phyloP scores from a whole-genome alignment of 2,329 filamentous ascomycete genomes.

The Bipolaris cookei region DNA sequence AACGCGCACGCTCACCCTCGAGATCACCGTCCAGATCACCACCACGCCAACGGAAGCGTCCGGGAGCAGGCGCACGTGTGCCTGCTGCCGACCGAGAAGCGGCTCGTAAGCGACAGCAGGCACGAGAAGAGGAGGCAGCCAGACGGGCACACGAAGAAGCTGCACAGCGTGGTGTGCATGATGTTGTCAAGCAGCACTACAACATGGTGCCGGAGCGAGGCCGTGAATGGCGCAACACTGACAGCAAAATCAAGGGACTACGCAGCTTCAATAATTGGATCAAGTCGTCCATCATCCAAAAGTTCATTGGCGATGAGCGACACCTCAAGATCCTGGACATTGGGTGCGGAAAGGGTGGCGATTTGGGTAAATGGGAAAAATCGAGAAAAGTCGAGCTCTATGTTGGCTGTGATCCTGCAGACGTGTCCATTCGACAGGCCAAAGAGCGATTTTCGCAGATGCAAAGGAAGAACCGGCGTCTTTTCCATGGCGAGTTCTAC shows the following conservation, averaged over 20 bases:
- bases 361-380: constrained; percentile 94
- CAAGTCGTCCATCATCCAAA: constrained; percentile 96
- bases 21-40: constrained; percentile 49
- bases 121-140: constrained; percentile 53
- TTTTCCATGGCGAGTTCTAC: constrained; percentile 87
- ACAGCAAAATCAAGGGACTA: constrained; percentile 92
- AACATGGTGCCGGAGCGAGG: constrained; percentile 94
- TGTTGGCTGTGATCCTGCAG: constrained; percentile 90
- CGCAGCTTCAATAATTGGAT: constrained; percentile 98
- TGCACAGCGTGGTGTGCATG: constrained; percentile 68
- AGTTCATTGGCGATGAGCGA: constrained; percentile 67
- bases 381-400: constrained; percentile 90
- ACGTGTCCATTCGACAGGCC: constrained; percentile 90
- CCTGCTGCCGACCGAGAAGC: constrained; percentile 70
- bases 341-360: constrained; percentile 95
- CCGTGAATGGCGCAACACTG: constrained; percentile 91
- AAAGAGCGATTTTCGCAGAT: constrained; percentile 81
- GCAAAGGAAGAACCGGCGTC: constrained; percentile 62
- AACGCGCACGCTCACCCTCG: constrained; percentile 44
- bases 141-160: constrained; percentile 54
- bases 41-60: constrained; percentile 72
- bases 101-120: constrained; percentile 61
- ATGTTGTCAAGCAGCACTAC: constrained; percentile 92
- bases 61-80: constrained; percentile 60
- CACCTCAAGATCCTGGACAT: constrained; percentile 85